These are phyloP conservation scores for Bisporella sp. DNA, from an alignment of 2,329 filamentous ascomycete species.

Conservation along the genomic window DNA sequence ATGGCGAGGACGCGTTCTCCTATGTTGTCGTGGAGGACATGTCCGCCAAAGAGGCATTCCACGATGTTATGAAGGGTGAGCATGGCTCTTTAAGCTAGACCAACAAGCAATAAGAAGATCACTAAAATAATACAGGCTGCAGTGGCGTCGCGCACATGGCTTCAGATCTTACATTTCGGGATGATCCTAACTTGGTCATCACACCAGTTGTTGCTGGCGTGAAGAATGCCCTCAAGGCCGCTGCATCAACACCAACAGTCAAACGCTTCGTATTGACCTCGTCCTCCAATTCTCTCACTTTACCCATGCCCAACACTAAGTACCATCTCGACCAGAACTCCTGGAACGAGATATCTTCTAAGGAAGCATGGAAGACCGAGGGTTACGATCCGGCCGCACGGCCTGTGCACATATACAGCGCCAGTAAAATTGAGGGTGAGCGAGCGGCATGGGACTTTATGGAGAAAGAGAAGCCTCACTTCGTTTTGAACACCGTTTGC, in stretches of 20 bases:
- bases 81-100: not conserved
- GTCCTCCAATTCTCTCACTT: conserved; percentile 20
- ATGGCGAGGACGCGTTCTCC: conserved; percentile 29
- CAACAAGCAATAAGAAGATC: not conserved
- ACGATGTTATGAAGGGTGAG: conserved; percentile 21
- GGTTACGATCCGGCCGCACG: conserved; percentile 21
- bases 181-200: conserved; percentile 33
- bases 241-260: conserved; percentile 27
- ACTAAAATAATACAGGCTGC: conserved; percentile 7
- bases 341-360: conserved; percentile 30
- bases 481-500: conserved; percentile 23
- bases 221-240: conserved; percentile 27
- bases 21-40: conserved; percentile 31
- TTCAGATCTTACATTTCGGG: conserved; percentile 26
- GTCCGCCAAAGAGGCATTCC: conserved; percentile 15
- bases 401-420: conserved; percentile 26
- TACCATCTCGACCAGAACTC: conserved; percentile 20
- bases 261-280: conserved; percentile 35
- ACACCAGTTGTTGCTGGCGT: conserved; percentile 26
- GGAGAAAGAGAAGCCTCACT: conserved; percentile 24
- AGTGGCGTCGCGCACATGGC: conserved; percentile 34
- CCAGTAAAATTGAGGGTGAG: conserved; percentile 34
- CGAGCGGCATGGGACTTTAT: conserved; percentile 33
- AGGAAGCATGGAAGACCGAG: conserved; percentile 30
- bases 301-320: conserved; percentile 13